These are phyloP conservation scores for Leccinum obscurum DNA, from an alignment of 768 basidiomycete species.

Conservation along the genomic window DNA sequence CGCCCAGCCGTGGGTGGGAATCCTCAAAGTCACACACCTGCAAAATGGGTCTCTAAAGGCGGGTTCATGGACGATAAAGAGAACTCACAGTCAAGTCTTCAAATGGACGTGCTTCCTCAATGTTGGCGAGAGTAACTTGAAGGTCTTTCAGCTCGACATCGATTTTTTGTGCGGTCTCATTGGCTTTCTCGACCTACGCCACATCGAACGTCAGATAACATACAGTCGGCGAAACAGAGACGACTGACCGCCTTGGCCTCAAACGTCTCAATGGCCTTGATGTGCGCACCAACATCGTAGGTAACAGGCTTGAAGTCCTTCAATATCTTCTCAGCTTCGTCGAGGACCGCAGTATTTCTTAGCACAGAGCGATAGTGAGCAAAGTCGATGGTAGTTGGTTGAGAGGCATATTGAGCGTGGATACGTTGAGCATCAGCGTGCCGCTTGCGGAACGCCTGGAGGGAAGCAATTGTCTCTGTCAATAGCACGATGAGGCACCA, in stretches of 20 bases:
- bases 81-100: slow-evolving; percentile 90
- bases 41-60: slow-evolving; percentile 3
- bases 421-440: slow-evolving; percentile 85
- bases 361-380: slow-evolving; percentile 87
- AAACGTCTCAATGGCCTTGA: slow-evolving; percentile 96
- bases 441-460: slow-evolving; percentile 97
- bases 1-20: slow-evolving; percentile 88
- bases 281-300: slow-evolving; percentile 84
- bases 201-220: slow-evolving; percentile 8
- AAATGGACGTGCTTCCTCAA: slow-evolving; percentile 95
- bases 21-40: slow-evolving; percentile 88
- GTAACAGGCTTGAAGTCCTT: slow-evolving; percentile 91
- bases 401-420: slow-evolving; percentile 56
- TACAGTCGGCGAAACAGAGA: background rate
- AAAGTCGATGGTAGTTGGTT: slow-evolving; percentile 86
- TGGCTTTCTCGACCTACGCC: slow-evolving; percentile 77
- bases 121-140: slow-evolving; percentile 92
- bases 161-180: slow-evolving; percentile 88
- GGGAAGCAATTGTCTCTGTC: slow-evolving; percentile 83
- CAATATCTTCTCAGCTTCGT: slow-evolving; percentile 89
- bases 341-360: slow-evolving; percentile 90
- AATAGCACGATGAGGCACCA: slow-evolving; percentile 6
- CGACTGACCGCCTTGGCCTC: slow-evolving; percentile 87
- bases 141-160: slow-evolving; percentile 89
- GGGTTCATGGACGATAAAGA: background rate